Evolutionary conservation across 495 filamentous ascomycete species (phyloP).

Genomic region (Hypoxylon lenormandii): DNA sequence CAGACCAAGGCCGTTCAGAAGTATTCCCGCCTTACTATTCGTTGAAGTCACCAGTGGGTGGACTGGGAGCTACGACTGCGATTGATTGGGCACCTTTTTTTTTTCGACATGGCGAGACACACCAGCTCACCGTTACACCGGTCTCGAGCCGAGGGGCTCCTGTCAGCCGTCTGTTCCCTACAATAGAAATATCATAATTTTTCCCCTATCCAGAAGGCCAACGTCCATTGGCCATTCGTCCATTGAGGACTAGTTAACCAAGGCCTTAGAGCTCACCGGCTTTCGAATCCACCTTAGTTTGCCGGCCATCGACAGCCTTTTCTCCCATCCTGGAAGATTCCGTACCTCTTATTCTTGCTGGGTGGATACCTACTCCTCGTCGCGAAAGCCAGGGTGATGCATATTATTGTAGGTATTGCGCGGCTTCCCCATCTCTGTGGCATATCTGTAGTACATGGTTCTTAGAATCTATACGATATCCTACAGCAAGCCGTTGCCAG

Average conservation of each 20-base stretch:
- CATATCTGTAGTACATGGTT: slow-evolving; percentile 13
- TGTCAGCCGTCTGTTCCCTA: slow-evolving; percentile 37
- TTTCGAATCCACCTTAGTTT: slow-evolving; percentile 35
- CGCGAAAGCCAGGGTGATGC: slow-evolving; percentile 38
- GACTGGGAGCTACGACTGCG: slow-evolving; percentile 8
- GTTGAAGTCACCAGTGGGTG: slow-evolving; percentile 23
- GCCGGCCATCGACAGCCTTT: slow-evolving; percentile 26
- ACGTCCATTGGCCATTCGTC: slow-evolving; percentile 32
- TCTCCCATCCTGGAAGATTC: slow-evolving; percentile 27
- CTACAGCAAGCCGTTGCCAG: slow-evolving; percentile 29
- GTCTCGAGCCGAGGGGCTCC: slow-evolving; percentile 24
- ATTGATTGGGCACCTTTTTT: slow-evolving; percentile 36
- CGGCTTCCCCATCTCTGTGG: slow-evolving; percentile 15
- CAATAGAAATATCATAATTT: slow-evolving; percentile 30
- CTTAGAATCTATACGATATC: slow-evolving; percentile 21
- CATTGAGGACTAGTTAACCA: slow-evolving; percentile 11
- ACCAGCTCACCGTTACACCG: slow-evolving; percentile 44
- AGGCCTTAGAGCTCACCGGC: slow-evolving; percentile 15
- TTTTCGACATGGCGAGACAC: slow-evolving; percentile 37
- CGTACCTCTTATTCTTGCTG: slow-evolving; percentile 8
- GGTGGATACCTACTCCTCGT: slow-evolving; percentile 20
- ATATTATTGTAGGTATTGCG: slow-evolving; percentile 25
- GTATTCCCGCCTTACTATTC: slow-evolving; percentile 27
- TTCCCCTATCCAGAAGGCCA: slow-evolving; percentile 27
- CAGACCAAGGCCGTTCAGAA: slow-evolving; percentile 23